Conservation (phyloP, 768 basidiomycete species). For the Hysterangium stoloniferum region DNA sequence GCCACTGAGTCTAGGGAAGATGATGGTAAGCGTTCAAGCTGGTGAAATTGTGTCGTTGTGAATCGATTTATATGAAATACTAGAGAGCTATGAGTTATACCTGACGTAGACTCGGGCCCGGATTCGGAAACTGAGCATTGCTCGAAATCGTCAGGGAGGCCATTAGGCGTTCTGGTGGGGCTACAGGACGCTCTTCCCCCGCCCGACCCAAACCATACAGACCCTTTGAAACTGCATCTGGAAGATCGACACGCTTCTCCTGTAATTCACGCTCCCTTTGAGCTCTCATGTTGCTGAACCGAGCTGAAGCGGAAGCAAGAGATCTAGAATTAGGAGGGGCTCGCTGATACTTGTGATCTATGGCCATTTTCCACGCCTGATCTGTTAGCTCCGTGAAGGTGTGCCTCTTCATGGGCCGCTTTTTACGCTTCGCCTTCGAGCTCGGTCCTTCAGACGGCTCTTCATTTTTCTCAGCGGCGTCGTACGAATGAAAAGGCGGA, state of each 20-base stretch:
- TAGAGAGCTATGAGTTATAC: not conserved
- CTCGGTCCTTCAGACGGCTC: not conserved
- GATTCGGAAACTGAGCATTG: not conserved
- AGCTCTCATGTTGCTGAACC: not conserved
- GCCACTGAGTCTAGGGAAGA: too few species aligned
- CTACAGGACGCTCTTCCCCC: not conserved
- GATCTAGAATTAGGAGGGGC: not conserved
- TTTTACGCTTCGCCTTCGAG: not conserved
- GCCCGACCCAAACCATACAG: slow-evolving; percentile 8
- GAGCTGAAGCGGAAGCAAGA: not conserved
- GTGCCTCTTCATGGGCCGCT: not conserved
- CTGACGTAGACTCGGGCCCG: not conserved
- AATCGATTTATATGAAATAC: not conserved
- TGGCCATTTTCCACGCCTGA: slow-evolving; percentile 2
- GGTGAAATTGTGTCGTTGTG: not conserved
- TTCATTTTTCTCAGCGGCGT: not conserved
- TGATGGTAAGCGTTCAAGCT: not conserved
- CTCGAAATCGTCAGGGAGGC: not conserved
- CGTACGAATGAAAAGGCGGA: not conserved
- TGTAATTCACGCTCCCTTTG: not conserved
- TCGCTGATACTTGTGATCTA: not conserved
- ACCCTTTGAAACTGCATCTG: not conserved
- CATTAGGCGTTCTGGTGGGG: not conserved
- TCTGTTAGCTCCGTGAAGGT: slow-evolving; percentile 7
- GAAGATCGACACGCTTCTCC: not conserved